Evolutionary conservation across 352 stramenopile genomes (phyloP).

Genomic region (Pythium aquatile): DNA sequence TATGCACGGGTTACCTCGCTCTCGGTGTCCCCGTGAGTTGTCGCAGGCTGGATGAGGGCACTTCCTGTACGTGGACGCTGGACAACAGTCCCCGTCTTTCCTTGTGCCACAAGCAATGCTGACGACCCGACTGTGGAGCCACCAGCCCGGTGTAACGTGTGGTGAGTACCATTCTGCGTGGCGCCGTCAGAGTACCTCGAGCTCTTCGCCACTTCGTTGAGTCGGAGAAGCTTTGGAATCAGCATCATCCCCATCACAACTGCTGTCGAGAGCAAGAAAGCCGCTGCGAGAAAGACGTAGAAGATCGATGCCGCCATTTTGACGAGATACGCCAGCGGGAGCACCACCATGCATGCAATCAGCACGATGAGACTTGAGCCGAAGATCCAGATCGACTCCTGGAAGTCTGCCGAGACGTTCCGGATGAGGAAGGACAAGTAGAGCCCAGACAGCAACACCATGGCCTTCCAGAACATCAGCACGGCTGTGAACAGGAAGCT

Average conservation of each 20-base stretch:
- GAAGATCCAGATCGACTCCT: slow-evolving; percentile 32
- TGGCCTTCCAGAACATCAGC: slow-evolving; percentile 32
- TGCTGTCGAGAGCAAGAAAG: slow-evolving; percentile 21
- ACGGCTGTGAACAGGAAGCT: slow-evolving; percentile 28
- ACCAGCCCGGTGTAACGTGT: not conserved
- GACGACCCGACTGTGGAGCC: not conserved
- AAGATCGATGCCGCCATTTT: slow-evolving; percentile 26
- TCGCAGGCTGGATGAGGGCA: not conserved
- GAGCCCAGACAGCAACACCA: slow-evolving; percentile 17
- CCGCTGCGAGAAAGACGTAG: slow-evolving; percentile 26
- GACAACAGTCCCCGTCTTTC: not conserved
- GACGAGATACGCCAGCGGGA: slow-evolving; percentile 44
- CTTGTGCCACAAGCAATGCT: not conserved
- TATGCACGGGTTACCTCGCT: slow-evolving; percentile 4
- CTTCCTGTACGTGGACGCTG: not conserved
- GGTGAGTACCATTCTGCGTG: not conserved
- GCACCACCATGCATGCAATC: slow-evolving; percentile 29
- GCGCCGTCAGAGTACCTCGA: not conserved
- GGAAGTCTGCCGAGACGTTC: slow-evolving; percentile 24
- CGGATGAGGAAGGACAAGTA: slow-evolving; percentile 25
- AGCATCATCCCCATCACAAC: slow-evolving; percentile 32
- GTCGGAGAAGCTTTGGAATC: slow-evolving; percentile 25
- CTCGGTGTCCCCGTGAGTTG: not conserved
- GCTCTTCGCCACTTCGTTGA: slow-evolving; percentile 22
- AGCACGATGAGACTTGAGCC: slow-evolving; percentile 31